Conservation (phyloP, 176 grass and related monocot genomes). For the Chrysopogon serrulatus region DNA sequence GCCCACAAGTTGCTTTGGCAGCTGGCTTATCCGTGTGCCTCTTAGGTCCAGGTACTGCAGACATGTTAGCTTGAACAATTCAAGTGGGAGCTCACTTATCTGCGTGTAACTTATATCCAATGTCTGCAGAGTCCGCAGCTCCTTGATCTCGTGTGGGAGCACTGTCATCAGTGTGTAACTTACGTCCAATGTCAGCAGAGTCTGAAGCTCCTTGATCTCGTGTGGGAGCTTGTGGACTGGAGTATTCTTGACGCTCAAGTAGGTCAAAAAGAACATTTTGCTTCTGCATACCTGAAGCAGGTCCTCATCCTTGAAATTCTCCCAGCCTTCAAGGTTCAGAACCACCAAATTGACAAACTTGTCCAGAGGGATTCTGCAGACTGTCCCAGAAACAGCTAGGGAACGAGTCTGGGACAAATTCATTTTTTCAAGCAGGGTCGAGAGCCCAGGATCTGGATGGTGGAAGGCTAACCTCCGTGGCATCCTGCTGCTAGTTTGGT, state of each 20-base stretch:
- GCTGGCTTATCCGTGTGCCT: neutral
- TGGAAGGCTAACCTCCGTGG: neutral
- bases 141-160: neutral
- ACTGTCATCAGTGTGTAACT: neutral
- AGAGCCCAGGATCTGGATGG: neutral
- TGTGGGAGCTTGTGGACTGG: neutral
- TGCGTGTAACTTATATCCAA: neutral
- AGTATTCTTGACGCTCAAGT: constrained; percentile 8
- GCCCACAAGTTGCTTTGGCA: neutral
- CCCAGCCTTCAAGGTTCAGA: constrained; percentile 10
- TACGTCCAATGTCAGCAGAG: neutral
- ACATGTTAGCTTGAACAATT: accelerated
- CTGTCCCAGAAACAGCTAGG: neutral
- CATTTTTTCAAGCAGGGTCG: neutral
- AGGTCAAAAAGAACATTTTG: neutral
- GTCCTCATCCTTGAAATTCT: neutral
- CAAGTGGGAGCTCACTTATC: neutral
- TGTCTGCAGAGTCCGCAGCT: accelerated
- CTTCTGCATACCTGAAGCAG: neutral
- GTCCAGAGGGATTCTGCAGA: neutral
- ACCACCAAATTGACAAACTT: neutral
- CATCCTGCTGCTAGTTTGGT: too few relatives aligned
- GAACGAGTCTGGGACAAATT: neutral
- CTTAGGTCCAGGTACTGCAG: neutral
- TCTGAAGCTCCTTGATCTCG: neutral